A percentile compares a stretch with the other conserved stretches of the same genome.
phyloP scores from a whole-genome alignment of 345 rosid species.

The Aquilaria sinensis region DNA sequence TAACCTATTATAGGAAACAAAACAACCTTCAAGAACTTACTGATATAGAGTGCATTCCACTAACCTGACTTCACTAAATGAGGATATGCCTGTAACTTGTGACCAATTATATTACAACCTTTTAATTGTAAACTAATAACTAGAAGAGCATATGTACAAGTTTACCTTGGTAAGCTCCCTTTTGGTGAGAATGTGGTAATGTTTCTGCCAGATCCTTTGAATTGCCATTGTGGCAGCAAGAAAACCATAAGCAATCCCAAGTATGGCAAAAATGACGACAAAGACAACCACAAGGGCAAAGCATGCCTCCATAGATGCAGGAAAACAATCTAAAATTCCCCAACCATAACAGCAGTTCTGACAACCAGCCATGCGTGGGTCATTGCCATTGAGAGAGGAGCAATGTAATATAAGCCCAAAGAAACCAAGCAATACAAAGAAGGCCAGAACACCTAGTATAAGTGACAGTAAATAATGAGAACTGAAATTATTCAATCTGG shows the following conservation, averaged over 20 bases:
- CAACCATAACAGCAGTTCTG: slow-evolving; percentile 97
- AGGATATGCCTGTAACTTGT: no score
- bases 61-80: no score
- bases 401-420: slow-evolving; percentile 85
- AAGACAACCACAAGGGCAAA: slow-evolving; percentile 78
- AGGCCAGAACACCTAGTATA: slow-evolving; percentile 67
- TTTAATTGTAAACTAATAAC: no score
- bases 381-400: slow-evolving; percentile 66
- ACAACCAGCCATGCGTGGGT: slow-evolving; percentile 90
- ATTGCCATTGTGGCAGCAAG: slow-evolving; percentile 94
- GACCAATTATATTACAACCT: no score
- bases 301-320: slow-evolving; percentile 95
- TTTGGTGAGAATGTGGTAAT: slow-evolving; percentile 89
- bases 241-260: slow-evolving; percentile 90
- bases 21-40: no score
- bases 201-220: slow-evolving; percentile 95
- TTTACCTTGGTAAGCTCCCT: slow-evolving; percentile 79
- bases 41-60: no score
- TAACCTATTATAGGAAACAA: no score
- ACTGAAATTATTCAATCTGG: not conserved
- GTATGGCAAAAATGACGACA: slow-evolving; percentile 81
- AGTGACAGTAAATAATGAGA: not conserved
- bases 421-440: slow-evolving; percentile 89
- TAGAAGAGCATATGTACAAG: not conserved
- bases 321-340: slow-evolving; percentile 96